Evolutionary conservation across 2,329 filamentous ascomycete genomes (phyloP).

Genomic region (Penicillium frequentans): DNA sequence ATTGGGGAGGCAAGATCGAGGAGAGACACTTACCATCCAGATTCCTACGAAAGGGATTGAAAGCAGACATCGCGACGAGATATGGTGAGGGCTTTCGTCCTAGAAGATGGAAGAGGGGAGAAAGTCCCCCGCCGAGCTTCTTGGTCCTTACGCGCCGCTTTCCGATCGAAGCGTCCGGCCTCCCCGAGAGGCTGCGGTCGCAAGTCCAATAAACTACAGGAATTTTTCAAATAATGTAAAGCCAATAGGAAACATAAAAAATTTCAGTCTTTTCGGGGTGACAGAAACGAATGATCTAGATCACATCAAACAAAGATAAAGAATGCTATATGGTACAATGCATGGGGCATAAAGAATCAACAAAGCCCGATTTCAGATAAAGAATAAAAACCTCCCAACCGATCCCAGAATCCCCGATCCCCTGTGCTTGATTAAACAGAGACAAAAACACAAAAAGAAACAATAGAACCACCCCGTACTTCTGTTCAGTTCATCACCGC

Average conservation of each 20-base stretch:
- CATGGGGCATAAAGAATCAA: background rate
- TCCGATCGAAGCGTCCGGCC: slow-evolving; percentile 22
- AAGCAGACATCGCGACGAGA: slow-evolving; percentile 46
- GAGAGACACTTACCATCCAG: slow-evolving; percentile 28
- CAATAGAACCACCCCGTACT: slow-evolving; percentile 1
- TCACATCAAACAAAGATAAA: background rate
- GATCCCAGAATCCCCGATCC: slow-evolving; percentile 2
- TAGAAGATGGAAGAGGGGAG: slow-evolving; percentile 18
- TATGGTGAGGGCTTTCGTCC: slow-evolving; percentile 10
- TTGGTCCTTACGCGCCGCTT: slow-evolving; percentile 22
- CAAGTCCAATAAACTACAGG: background rate
- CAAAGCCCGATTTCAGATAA: background rate
- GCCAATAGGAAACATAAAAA: background rate
- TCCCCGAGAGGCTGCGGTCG: slow-evolving; percentile 13
- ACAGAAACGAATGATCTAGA: background rate
- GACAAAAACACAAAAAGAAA: slow-evolving; percentile 1
- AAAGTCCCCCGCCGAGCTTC: slow-evolving; percentile 21
- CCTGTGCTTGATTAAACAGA: slow-evolving; percentile 2
- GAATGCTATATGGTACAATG: background rate
- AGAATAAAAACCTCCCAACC: slow-evolving; percentile 3
- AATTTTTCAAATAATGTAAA: background rate
- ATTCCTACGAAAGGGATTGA: slow-evolving; percentile 53
- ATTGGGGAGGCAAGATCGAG: background rate
- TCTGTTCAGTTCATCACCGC: slow-evolving; percentile 26
- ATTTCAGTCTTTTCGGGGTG: background rate